Percentiles rank a stretch among this genome's conserved stretches.
phyloP scores from a whole-genome alignment of 2,329 filamentous ascomycete species.

The Neopestalotiopsis rosae region DNA sequence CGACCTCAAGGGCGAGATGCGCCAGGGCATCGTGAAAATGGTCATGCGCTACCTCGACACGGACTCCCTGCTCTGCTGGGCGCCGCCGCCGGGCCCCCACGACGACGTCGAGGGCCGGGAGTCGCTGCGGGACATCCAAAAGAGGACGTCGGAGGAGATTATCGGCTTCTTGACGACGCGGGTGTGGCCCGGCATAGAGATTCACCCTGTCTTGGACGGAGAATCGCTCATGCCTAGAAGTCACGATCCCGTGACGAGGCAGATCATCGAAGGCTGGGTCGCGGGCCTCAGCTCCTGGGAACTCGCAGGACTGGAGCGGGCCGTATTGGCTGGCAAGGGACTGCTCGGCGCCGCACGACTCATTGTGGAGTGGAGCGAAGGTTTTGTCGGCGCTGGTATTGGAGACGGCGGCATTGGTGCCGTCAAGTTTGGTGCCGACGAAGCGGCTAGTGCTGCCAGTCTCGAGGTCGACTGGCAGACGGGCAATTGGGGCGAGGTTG shows the following conservation, averaged over 20 bases:
- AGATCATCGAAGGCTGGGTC: slow-evolving; percentile 81
- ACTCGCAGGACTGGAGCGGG: slow-evolving; percentile 85
- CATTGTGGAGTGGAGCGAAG: slow-evolving; percentile 86
- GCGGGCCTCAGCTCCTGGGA: slow-evolving; percentile 75
- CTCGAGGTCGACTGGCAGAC: slow-evolving; percentile 93
- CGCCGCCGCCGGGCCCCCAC: slow-evolving; percentile 56
- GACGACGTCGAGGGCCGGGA: slow-evolving; percentile 54
- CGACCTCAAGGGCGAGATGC: slow-evolving; percentile 43
- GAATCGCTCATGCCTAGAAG: slow-evolving; percentile 76
- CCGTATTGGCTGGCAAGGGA: slow-evolving; percentile 84
- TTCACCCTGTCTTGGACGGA: slow-evolving; percentile 79
- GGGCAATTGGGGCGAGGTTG: slow-evolving; percentile 91
- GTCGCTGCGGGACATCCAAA: slow-evolving; percentile 75
- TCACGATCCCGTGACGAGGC: slow-evolving; percentile 76
- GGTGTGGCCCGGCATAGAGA: slow-evolving; percentile 84
- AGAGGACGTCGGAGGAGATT: slow-evolving; percentile 70
- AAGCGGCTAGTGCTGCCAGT: slow-evolving; percentile 78
- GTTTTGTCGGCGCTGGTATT: slow-evolving; percentile 59
- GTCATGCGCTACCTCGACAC: slow-evolving; percentile 89
- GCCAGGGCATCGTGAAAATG: slow-evolving; percentile 68
- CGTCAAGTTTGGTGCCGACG: slow-evolving; percentile 75
- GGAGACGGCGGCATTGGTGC: slow-evolving; percentile 32
- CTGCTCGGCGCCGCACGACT: slow-evolving; percentile 78
- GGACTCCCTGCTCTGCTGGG: slow-evolving; percentile 93
- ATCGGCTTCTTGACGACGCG: slow-evolving; percentile 72